Conservation (phyloP, 139 green algal species). For the Haematococcus lacustris region DNA sequence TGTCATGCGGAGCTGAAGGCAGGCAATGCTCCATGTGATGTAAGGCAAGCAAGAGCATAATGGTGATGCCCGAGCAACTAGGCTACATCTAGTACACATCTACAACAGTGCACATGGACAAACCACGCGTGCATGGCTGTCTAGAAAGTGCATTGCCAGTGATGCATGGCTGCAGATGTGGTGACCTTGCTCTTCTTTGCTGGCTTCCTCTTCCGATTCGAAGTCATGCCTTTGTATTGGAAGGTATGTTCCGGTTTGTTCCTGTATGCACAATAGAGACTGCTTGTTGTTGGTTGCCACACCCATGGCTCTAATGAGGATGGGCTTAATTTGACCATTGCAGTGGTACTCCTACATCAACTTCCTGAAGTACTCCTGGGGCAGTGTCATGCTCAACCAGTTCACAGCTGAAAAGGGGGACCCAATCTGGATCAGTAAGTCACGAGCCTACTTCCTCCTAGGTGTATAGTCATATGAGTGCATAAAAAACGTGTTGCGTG, state of each 20-base stretch:
- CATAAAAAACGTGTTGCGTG: not conserved
- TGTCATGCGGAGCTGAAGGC: not conserved
- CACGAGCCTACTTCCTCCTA: not conserved
- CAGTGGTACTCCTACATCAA: slow-evolving; percentile 35
- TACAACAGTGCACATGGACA: slow-evolving; percentile 57
- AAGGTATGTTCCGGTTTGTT: not conserved
- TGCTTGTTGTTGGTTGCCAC: not conserved
- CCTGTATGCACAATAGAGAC: not conserved
- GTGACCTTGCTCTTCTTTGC: slow-evolving; percentile 25
- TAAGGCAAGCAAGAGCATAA: too few species aligned
- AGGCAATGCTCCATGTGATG: too few species aligned
- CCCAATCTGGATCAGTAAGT: not conserved
- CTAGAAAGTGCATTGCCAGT: too few species aligned
- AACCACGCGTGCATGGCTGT: slow-evolving; percentile 45
- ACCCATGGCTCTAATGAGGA: not conserved
- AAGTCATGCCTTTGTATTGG: slow-evolving; percentile 56
- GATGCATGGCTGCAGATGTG: not conserved
- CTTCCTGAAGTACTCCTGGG: slow-evolving; percentile 53
- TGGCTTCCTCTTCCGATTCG: slow-evolving; percentile 53
- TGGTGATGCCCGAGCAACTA: not conserved
- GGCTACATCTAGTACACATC: not conserved
- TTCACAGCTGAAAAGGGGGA: slow-evolving; percentile 10
- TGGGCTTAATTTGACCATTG: not conserved
- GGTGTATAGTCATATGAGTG: not conserved
- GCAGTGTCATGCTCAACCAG: slow-evolving; percentile 56